Evolutionary conservation across 495 filamentous ascomycete species (phyloP).

Genomic region (Massariosphaeria phaeospora): DNA sequence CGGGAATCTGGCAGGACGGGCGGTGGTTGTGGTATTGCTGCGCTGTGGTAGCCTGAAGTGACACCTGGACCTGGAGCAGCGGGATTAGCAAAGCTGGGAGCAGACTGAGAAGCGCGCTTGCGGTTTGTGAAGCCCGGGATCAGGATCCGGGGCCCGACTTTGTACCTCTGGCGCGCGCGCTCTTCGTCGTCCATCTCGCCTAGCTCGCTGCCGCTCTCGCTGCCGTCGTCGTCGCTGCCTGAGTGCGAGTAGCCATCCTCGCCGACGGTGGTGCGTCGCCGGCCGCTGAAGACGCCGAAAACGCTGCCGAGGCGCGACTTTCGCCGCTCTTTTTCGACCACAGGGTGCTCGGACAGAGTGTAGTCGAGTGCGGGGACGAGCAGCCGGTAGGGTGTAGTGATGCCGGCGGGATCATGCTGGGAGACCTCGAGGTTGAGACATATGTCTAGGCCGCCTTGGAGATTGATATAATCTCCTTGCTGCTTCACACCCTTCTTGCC

Average conservation of each 20-base stretch:
- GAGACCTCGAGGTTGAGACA: conserved; percentile 82
- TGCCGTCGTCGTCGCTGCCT: conserved; percentile 11
- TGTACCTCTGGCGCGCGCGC: conserved; percentile 13
- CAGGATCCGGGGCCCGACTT: conserved; percentile 24
- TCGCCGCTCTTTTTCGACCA: conserved; percentile 11
- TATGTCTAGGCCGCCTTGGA: conserved; percentile 77
- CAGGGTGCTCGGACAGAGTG: conserved; percentile 32
- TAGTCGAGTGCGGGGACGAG: conserved; percentile 72
- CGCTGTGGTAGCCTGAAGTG: neutral
- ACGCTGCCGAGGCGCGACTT: conserved; percentile 21
- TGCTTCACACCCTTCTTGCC: conserved; percentile 52
- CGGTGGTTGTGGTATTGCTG: neutral
- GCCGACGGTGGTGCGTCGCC: conserved; percentile 1
- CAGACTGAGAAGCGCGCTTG: conserved; percentile 1
- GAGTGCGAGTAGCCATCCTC: conserved; percentile 24
- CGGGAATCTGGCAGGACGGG: too few relatives aligned
- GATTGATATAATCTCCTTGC: conserved; percentile 48
- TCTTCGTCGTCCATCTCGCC: conserved; percentile 23
- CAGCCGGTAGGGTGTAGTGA: conserved; percentile 79
- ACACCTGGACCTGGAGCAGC: neutral
- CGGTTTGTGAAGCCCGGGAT: conserved; percentile 19
- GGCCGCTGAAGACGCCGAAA: conserved; percentile 18
- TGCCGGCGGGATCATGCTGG: conserved; percentile 77
- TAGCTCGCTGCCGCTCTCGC: conserved; percentile 1
- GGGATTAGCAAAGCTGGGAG: neutral